A percentile compares a stretch with the other conserved stretches of the same genome.
These are phyloP conservation scores for Dioscorea cayenensis DNA, from an alignment of 116 monocot genomes.

Conservation along the genomic window DNA sequence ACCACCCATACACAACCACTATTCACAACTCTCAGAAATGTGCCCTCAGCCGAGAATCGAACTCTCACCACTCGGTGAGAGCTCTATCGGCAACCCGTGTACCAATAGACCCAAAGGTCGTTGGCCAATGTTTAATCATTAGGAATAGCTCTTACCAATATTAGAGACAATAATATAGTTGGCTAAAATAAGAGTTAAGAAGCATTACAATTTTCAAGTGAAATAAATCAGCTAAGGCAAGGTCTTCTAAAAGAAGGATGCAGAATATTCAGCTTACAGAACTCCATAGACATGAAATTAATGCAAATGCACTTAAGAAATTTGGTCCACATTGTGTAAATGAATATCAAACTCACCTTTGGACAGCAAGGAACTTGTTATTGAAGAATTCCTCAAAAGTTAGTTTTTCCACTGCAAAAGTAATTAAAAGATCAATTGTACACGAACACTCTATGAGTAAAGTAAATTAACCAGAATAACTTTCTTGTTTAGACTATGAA, in stretches of 20 bases:
- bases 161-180: background rate
- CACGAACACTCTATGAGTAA: background rate
- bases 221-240: background rate
- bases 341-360: conserved; percentile 8
- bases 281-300: background rate
- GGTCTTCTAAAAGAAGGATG: background rate
- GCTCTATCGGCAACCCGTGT: too few species aligned
- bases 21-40: too few species aligned
- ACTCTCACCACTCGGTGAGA: too few species aligned
- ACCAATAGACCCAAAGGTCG: too few species aligned
- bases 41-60: too few species aligned
- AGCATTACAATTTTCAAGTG: too few species aligned
- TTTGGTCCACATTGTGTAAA: background rate
- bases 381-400: conserved; percentile 54
- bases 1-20: too few species aligned
- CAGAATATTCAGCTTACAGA: background rate
- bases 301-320: background rate
- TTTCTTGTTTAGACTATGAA: background rate
- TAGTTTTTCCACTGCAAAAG: conserved; percentile 43
- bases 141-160: background rate
- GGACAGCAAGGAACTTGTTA: conserved; percentile 35
- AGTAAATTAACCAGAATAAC: background rate
- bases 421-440: background rate
- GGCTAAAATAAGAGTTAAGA: too few species aligned
- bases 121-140: too few species aligned